Evolutionary conservation across 306 rosid genomes (phyloP).

Genomic region (Vigna nakashimae): DNA sequence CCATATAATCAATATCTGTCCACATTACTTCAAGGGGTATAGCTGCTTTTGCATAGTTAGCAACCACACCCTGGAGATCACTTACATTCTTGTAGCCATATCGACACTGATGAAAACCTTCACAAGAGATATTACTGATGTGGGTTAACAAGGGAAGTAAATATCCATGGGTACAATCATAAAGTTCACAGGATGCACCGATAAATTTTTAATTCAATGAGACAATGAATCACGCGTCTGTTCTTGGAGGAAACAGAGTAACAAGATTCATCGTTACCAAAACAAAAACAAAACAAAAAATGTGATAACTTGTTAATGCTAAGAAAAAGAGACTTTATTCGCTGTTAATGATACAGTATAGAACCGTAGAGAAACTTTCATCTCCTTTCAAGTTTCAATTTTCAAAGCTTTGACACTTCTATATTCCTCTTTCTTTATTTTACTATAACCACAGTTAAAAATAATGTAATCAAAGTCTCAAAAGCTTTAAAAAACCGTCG

Average conservation of each 20-base stretch:
- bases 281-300: neutral
- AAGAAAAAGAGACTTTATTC: neutral
- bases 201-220: neutral
- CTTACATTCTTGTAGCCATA: slow-evolving; percentile 79
- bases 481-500: no score
- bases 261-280: neutral
- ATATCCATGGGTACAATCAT: neutral
- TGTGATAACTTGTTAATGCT: neutral
- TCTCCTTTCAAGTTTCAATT: no score
- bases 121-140: slow-evolving; percentile 18
- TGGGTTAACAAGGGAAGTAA: slow-evolving; percentile 26
- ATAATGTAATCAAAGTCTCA: no score
- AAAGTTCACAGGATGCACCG: neutral
- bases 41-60: slow-evolving; percentile 68
- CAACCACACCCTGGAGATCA: slow-evolving; percentile 70
- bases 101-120: slow-evolving; percentile 93
- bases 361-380: no score
- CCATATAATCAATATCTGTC: slow-evolving; percentile 98
- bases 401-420: no score
- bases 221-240: neutral
- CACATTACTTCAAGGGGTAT: slow-evolving; percentile 96
- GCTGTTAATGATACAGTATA: neutral
- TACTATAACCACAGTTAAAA: no score
- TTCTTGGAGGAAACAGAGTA: slow-evolving; percentile 7
- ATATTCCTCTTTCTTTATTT: no score